Conservation (phyloP, 2,329 filamentous ascomycete species). For the Trichophyton mentagrophytes region DNA sequence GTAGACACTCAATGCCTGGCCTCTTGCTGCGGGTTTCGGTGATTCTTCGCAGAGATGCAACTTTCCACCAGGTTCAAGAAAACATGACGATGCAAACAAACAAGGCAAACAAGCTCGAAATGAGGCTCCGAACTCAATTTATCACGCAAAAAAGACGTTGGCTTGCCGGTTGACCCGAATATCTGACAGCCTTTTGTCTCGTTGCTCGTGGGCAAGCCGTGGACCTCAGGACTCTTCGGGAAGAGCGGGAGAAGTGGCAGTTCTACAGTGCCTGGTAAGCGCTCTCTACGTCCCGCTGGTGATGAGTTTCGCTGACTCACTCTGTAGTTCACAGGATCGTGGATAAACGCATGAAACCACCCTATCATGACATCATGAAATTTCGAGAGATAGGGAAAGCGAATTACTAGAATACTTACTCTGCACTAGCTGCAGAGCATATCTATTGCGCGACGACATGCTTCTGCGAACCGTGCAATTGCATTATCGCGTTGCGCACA, state of each 20-base stretch:
- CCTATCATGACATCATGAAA: background rate
- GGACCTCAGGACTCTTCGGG: background rate
- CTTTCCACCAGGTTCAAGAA: background rate
- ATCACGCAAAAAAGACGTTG: background rate
- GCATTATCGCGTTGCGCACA: conserved; percentile 23
- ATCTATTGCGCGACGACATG: background rate
- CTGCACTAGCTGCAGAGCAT: background rate
- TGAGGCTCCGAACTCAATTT: background rate
- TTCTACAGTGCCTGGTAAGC: background rate
- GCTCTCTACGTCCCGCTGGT: background rate
- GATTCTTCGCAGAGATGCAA: background rate
- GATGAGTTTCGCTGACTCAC: background rate
- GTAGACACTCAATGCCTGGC: conserved; percentile 4
- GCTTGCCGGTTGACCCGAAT: background rate
- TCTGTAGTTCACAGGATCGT: background rate
- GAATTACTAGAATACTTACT: background rate
- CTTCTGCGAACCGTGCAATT: conserved; percentile 26
- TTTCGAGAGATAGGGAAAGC: background rate
- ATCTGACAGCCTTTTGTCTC: background rate
- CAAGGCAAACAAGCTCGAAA: conserved; percentile 11
- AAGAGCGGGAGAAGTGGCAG: background rate
- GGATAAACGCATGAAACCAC: background rate
- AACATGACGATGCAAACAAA: conserved; percentile 8
- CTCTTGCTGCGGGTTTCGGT: background rate
- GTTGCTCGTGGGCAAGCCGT: background rate